Conservation (phyloP, 441 rosid species). For the Pelargonium fulgidum region DNA sequence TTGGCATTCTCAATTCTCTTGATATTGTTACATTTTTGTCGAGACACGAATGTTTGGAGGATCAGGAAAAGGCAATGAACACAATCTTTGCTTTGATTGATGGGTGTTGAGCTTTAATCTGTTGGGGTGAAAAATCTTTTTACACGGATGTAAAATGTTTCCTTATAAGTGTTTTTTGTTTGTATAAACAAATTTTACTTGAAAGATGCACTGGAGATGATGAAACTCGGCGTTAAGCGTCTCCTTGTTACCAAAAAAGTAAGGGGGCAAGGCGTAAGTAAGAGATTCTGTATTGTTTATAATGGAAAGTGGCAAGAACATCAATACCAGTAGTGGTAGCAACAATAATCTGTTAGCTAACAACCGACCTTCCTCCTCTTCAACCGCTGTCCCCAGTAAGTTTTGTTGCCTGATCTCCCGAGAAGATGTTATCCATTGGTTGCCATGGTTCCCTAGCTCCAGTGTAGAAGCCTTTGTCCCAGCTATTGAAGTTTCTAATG, state of each 20-base stretch:
- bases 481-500: constrained; percentile 48
- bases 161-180: neutral
- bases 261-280: constrained; percentile 90
- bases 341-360: constrained; percentile 32
- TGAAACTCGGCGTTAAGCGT: constrained; percentile 89
- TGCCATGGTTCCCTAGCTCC: constrained; percentile 98
- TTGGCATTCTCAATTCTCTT: constrained; percentile 77
- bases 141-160: neutral
- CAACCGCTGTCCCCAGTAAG: constrained; percentile 43
- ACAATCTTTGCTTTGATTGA: too few species aligned
- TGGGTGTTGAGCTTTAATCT: too few species aligned
- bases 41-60: constrained; percentile 62
- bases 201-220: constrained; percentile 83
- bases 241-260: constrained; percentile 69
- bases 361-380: constrained; percentile 55
- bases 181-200: neutral
- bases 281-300: constrained; percentile 77
- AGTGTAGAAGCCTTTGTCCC: constrained; percentile 60
- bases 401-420: constrained; percentile 93
- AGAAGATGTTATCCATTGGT: constrained; percentile 85
- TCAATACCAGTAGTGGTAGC: constrained; percentile 42
- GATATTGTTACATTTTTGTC: constrained; percentile 78
- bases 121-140: too few species aligned
- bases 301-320: constrained; percentile 91
- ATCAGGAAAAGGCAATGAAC: constrained; percentile 73